These are phyloP conservation scores for Cryptosporidium xiaoi DNA, from an alignment of 169 alveolate species.

Conservation along the genomic window DNA sequence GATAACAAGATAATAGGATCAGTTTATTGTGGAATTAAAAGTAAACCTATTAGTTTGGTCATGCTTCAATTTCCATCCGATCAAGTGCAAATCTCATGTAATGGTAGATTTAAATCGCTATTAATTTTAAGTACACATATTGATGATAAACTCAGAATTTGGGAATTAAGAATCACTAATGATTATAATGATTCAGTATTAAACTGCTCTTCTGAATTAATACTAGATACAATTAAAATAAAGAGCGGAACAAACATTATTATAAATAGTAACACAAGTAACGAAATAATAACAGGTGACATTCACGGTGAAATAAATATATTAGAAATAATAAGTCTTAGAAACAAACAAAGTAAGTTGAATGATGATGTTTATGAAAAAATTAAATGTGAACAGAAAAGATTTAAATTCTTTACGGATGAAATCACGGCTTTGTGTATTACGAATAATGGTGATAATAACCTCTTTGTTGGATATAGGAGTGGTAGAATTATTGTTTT, in stretches of 20 bases:
- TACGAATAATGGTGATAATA: background rate
- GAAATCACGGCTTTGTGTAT: constrained; percentile 6
- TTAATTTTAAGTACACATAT: constrained; percentile 38
- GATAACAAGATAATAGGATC: constrained; percentile 45
- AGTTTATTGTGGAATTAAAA: constrained; percentile 50
- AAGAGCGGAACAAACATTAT: background rate
- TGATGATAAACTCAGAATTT: constrained; percentile 17
- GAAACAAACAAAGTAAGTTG: too few relatives aligned
- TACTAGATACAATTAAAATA: background rate
- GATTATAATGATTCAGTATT: background rate
- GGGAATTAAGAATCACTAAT: constrained; percentile 5
- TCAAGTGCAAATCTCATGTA: constrained; percentile 1
- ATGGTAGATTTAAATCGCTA: background rate
- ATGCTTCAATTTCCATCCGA: background rate
- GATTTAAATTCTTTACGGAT: background rate
- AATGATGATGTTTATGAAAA: background rate
- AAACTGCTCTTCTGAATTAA: background rate
- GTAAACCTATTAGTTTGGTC: constrained; percentile 21
- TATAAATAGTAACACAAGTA: background rate
- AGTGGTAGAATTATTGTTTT: constrained; percentile 11
- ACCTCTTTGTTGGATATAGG: constrained; percentile 29
- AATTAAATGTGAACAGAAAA: background rate
- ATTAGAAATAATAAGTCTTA: background rate
- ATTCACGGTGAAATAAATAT: constrained; percentile 2
- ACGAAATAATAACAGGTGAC: constrained; percentile 1